These are phyloP conservation scores for Trametes hirsuta DNA, from an alignment of 1,284 basidiomycete species.

Conservation along the genomic window DNA sequence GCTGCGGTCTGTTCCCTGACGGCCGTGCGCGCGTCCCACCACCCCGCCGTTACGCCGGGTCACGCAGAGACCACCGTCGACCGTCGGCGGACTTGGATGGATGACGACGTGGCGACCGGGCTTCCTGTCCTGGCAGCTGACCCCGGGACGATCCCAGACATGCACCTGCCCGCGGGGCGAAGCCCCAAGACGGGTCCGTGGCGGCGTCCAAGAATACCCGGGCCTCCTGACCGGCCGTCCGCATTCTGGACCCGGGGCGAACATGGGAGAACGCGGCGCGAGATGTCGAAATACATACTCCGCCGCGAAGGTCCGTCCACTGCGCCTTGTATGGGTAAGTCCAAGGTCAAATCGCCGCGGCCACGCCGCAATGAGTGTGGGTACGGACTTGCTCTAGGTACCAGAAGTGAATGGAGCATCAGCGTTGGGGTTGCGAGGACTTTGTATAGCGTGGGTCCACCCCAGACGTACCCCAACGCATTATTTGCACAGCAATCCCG, in stretches of 20 bases:
- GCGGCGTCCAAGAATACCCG: constrained; percentile 15
- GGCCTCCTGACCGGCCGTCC: constrained; percentile 15
- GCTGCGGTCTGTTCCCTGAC: constrained; percentile 9
- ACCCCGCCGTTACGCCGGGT: not conserved
- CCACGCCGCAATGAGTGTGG: constrained; percentile 13
- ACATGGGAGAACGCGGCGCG: not conserved
- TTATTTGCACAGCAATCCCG: too few species aligned
- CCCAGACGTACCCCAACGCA: too few species aligned
- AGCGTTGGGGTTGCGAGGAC: too few species aligned
- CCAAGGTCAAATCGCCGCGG: constrained; percentile 19
- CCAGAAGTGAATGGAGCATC: not conserved
- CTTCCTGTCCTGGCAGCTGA: constrained; percentile 12
- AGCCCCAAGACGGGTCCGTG: not conserved
- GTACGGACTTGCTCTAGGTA: not conserved
- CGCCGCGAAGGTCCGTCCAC: constrained; percentile 4
- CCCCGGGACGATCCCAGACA: constrained; percentile 10
- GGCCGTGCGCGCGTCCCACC: constrained; percentile 2
- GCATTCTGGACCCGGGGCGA: not conserved
- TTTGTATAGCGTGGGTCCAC: too few species aligned
- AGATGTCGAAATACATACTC: constrained; percentile 7
- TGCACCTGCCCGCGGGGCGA: constrained; percentile 1
- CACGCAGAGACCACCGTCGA: not conserved
- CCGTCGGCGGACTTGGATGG: constrained; percentile 2
- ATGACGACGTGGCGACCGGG: not conserved
- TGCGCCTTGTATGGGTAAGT: constrained; percentile 8